Evolutionary conservation across 768 basidiomycete species (phyloP).

Genomic region (Leccinum broughii): DNA sequence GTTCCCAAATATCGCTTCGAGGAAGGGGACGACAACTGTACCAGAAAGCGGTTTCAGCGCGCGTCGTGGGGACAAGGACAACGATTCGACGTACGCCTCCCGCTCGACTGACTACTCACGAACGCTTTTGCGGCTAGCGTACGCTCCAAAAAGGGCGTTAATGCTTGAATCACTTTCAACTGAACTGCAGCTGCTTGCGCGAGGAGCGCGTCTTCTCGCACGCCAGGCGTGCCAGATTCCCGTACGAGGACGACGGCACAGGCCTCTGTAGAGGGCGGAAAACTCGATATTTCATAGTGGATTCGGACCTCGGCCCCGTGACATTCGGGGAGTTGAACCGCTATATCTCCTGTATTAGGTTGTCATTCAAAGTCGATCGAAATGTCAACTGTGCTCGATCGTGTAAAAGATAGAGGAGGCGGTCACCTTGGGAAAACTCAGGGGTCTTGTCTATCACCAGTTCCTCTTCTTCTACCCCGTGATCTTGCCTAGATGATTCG

Average conservation of each 20-base stretch:
- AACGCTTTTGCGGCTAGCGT: conserved; percentile 31
- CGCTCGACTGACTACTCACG: conserved; percentile 13
- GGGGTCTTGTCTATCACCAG: conserved; percentile 37
- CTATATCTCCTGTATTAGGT: conserved; percentile 17
- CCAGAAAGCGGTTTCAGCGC: conserved; percentile 1
- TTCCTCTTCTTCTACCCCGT: conserved; percentile 45
- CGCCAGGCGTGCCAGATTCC: conserved; percentile 15
- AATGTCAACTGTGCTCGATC: not conserved
- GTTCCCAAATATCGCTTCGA: conserved; percentile 22
- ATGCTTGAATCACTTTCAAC: conserved; percentile 15
- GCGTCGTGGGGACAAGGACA: not conserved
- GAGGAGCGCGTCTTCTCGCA: conserved; percentile 9
- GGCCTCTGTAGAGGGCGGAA: conserved; percentile 40
- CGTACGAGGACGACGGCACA: conserved; percentile 48
- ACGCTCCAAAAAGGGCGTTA: conserved; percentile 23
- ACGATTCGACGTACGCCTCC: conserved; percentile 18
- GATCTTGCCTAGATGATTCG: conserved; percentile 3
- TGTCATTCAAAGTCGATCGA: no score
- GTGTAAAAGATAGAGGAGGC: not conserved
- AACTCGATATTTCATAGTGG: conserved; percentile 51
- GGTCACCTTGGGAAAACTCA: conserved; percentile 42
- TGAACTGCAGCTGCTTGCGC: conserved; percentile 12
- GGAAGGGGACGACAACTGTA: conserved; percentile 21
- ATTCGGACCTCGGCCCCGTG: conserved; percentile 19
- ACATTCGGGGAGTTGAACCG: conserved; percentile 5